Evolutionary conservation across 495 filamentous ascomycete species (phyloP).

Genomic region (Penicillium paxilli): DNA sequence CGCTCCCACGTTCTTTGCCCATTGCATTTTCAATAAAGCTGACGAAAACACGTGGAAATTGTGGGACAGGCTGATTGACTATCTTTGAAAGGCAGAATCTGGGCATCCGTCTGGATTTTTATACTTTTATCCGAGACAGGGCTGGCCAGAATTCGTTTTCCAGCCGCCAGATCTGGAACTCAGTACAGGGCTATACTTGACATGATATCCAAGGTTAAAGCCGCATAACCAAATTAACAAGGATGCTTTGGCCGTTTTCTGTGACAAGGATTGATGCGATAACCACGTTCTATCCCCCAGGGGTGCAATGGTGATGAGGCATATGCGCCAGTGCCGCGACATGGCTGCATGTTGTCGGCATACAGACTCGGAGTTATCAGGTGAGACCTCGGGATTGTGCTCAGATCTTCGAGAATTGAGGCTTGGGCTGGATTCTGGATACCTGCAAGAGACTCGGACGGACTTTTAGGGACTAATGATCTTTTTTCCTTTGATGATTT

Average conservation of each 20-base stretch:
- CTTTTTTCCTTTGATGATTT: too few species aligned
- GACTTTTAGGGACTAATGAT: too few species aligned
- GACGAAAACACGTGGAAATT: neutral
- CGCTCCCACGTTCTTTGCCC: neutral
- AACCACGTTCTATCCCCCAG: too few species aligned
- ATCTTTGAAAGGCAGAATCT: neutral
- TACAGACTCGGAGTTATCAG: neutral
- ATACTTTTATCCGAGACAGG: neutral
- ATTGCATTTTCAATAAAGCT: conserved; percentile 1
- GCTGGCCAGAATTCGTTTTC: neutral
- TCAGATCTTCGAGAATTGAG: neutral
- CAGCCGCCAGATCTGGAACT: neutral
- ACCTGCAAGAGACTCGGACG: too few species aligned
- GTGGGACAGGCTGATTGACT: neutral
- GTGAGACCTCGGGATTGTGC: neutral
- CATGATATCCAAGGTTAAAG: too few species aligned
- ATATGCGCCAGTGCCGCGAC: neutral
- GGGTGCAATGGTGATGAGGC: neutral
- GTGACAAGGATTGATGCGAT: neutral
- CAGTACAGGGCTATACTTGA: too few species aligned
- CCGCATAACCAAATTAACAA: neutral
- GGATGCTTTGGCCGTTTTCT: neutral
- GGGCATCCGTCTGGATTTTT: neutral
- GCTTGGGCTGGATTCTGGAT: neutral
- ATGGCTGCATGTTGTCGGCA: neutral